A percentile compares a stretch with the other conserved stretches of the same genome.
Conservation (phyloP, 2,329 filamentous ascomycete genomes). For the Alternaria consortialis region DNA sequence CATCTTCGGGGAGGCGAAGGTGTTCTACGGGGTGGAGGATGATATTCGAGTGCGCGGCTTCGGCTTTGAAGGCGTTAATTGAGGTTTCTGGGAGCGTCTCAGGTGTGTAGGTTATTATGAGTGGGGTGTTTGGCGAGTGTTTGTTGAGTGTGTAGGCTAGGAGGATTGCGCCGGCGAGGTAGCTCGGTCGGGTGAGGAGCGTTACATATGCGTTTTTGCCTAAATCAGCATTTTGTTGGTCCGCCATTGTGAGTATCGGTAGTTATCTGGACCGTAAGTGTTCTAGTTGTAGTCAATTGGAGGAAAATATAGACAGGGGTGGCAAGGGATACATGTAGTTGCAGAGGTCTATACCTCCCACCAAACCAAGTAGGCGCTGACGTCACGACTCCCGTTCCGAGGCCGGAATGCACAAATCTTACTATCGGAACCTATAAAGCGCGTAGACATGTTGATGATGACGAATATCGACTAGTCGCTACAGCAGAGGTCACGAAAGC, state of each 20-base stretch:
- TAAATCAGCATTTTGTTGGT: neutral
- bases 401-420: constrained; percentile 8
- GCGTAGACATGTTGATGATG: neutral
- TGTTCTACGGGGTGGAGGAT: constrained; percentile 53
- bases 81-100: constrained; percentile 51
- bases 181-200: constrained; percentile 61
- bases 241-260: constrained; percentile 16
- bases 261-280: neutral
- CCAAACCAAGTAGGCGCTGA: constrained; percentile 19
- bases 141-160: constrained; percentile 60
- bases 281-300: neutral
- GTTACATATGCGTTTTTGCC: constrained; percentile 57
- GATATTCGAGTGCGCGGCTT: constrained; percentile 54
- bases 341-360: constrained; percentile 2
- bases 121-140: constrained; percentile 57
- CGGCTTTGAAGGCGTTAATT: constrained; percentile 54
- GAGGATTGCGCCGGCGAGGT: constrained; percentile 62
- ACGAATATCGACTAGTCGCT: too few relatives aligned
- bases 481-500: neutral
- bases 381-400: constrained; percentile 33
- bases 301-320: neutral
- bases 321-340: neutral
- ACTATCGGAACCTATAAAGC: neutral
- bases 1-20: constrained; percentile 50
- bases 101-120: constrained; percentile 61